These are phyloP conservation scores for Boletus pseudopeckii DNA, from an alignment of 768 basidiomycete species.

Conservation along the genomic window DNA sequence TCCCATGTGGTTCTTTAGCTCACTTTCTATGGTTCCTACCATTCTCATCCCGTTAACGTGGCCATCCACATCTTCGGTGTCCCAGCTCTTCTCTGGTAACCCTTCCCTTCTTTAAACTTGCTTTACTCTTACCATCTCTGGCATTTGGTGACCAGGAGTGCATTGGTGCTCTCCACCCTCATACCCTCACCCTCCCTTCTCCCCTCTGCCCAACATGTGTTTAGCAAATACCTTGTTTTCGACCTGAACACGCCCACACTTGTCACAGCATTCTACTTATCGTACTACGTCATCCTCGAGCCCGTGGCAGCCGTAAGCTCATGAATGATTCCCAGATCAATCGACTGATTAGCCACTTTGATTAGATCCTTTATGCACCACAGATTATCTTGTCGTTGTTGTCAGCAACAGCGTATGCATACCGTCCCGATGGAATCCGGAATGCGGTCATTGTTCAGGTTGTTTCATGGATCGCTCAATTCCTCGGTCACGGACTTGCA, in stretches of 20 bases:
- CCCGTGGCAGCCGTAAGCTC: slow-evolving; percentile 77
- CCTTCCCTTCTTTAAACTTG: slow-evolving; percentile 7
- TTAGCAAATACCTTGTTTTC: slow-evolving; percentile 65
- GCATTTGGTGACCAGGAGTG: slow-evolving; percentile 46
- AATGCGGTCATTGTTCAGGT: slow-evolving; percentile 57
- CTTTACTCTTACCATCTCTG: slow-evolving; percentile 3
- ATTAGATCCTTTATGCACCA: slow-evolving; percentile 80
- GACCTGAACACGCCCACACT: slow-evolving; percentile 68
- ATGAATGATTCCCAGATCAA: slow-evolving; percentile 1
- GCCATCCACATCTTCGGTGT: slow-evolving; percentile 84
- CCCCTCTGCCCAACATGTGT: slow-evolving; percentile 46
- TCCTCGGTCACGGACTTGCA: slow-evolving; percentile 82
- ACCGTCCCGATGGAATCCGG: slow-evolving; percentile 47
- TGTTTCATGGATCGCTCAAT: slow-evolving; percentile 87
- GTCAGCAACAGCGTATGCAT: slow-evolving; percentile 67
- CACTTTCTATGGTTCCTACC: slow-evolving; percentile 92
- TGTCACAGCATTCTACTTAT: slow-evolving; percentile 53
- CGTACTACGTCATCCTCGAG: slow-evolving; percentile 81
- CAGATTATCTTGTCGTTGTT: slow-evolving; percentile 60
- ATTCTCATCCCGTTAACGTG: slow-evolving; percentile 78
- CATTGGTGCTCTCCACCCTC: slow-evolving; percentile 48
- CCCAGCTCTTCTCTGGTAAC: slow-evolving; percentile 76
- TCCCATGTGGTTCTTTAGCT: slow-evolving; percentile 46
- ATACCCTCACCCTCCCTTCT: slow-evolving; percentile 53
- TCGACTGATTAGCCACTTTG: background rate